Evolutionary conservation across 1,284 basidiomycete species (phyloP).

Genomic region (Peniophora sp.): DNA sequence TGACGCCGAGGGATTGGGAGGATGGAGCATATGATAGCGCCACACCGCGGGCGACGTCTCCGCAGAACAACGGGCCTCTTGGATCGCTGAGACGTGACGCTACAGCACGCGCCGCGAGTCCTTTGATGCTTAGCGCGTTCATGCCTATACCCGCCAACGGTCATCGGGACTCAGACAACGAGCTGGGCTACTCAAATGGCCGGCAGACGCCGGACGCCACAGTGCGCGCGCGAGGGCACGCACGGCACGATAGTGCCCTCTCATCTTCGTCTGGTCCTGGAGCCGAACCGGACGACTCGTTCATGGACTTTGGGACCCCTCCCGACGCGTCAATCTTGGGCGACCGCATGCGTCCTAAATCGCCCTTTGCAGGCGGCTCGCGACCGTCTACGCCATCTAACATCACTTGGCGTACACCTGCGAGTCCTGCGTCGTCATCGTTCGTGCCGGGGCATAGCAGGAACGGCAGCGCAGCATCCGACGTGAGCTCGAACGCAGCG

Average conservation of each 20-base stretch:
- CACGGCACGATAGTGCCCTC: not conserved
- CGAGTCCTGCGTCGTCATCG: conserved; percentile 18
- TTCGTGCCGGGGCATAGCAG: conserved; percentile 40
- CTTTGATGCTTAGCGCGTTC: conserved; percentile 22
- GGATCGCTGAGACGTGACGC: conserved; percentile 43
- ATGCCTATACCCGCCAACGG: conserved; percentile 33
- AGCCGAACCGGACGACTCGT: conserved; percentile 20
- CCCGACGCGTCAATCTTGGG: conserved; percentile 40
- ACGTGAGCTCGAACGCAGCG: conserved; percentile 9
- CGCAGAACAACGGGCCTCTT: conserved; percentile 31
- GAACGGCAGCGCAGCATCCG: conserved; percentile 37
- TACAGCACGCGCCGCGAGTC: conserved; percentile 20
- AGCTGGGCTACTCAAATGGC: not conserved
- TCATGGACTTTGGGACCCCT: conserved; percentile 37
- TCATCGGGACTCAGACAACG: conserved; percentile 11
- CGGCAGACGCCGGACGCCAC: conserved; percentile 12
- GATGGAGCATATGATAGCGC: conserved; percentile 66
- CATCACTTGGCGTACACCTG: conserved; percentile 43
- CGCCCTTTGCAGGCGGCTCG: conserved; percentile 37
- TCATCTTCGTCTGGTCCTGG: not conserved
- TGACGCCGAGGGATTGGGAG: conserved; percentile 64
- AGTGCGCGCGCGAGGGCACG: conserved; percentile 34
- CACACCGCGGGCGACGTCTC: conserved; percentile 71
- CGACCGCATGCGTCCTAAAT: conserved; percentile 52
- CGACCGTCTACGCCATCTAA: conserved; percentile 69